Conservation (phyloP, 371 early-diverging fungal genomes). For the Mucor lusitanicus region DNA sequence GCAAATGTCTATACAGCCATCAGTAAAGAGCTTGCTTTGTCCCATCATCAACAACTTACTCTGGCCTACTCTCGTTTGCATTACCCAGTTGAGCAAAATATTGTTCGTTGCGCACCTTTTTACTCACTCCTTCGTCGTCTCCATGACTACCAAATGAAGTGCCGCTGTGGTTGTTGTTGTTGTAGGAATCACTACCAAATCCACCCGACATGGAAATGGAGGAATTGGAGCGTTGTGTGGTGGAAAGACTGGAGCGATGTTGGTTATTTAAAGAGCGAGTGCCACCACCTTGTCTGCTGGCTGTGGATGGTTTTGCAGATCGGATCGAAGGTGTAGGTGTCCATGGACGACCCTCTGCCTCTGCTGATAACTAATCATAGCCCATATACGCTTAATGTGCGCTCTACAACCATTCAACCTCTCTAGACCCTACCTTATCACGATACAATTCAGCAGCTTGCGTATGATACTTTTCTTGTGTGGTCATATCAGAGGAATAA, state of each 20-base stretch:
- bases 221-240: slow-evolving; percentile 34
- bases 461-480: slow-evolving; percentile 85
- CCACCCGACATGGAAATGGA: slow-evolving; percentile 19
- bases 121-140: background rate
- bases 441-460: slow-evolving; percentile 89
- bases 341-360: slow-evolving; percentile 79
- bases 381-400: background rate
- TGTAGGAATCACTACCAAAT: slow-evolving; percentile 15
- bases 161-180: background rate
- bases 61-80: slow-evolving; percentile 24
- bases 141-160: background rate
- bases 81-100: slow-evolving; percentile 30
- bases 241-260: slow-evolving; percentile 8
- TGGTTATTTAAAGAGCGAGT: slow-evolving; percentile 17
- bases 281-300: background rate
- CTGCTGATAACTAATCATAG: slow-evolving; percentile 62
- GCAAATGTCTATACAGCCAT: slow-evolving; percentile 53
- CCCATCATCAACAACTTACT: slow-evolving; percentile 13
- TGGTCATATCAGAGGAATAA: slow-evolving; percentile 74
- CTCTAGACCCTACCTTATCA: slow-evolving; percentile 59
- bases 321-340: slow-evolving; percentile 42
- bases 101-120: slow-evolving; percentile 23
- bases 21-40: too few relatives aligned
- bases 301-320: slow-evolving; percentile 11
- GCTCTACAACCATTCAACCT: background rate